Conservation (phyloP, 306 rosid species). For the Cucurbita ficifolia region DNA sequence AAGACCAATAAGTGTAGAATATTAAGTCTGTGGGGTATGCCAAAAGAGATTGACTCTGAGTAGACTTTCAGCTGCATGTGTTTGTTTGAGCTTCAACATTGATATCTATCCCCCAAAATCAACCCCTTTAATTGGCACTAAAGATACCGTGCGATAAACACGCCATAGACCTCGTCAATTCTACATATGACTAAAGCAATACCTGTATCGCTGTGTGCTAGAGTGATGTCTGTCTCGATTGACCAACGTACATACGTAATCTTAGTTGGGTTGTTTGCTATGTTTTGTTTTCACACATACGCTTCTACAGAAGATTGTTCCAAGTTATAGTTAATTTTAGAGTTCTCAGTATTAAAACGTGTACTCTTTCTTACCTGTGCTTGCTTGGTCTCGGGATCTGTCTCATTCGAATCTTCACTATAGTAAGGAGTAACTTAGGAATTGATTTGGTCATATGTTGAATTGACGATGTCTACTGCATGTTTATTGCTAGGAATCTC, state of each 20-base stretch:
- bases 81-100: background rate
- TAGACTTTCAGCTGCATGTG: constrained; percentile 13
- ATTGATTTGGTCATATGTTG: background rate
- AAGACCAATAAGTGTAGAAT: background rate
- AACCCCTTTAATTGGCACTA: background rate
- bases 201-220: too few species aligned
- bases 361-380: too few species aligned
- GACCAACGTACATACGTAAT: background rate
- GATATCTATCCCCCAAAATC: background rate
- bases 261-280: background rate
- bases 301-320: too few species aligned
- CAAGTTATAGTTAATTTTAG: background rate
- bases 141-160: background rate
- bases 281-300: background rate
- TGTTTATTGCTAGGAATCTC: background rate
- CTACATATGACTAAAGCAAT: background rate
- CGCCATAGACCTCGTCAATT: background rate
- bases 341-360: too few species aligned
- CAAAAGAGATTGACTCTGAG: constrained; percentile 29
- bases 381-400: too few species aligned
- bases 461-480: background rate
- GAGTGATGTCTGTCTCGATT: background rate
- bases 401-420: too few species aligned
- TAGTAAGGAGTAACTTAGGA: too few species aligned
- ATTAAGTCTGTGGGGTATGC: constrained; percentile 26